phyloP scores from a whole-genome alignment of 2,329 filamentous ascomycete species.

The Monilinia fructicola region DNA sequence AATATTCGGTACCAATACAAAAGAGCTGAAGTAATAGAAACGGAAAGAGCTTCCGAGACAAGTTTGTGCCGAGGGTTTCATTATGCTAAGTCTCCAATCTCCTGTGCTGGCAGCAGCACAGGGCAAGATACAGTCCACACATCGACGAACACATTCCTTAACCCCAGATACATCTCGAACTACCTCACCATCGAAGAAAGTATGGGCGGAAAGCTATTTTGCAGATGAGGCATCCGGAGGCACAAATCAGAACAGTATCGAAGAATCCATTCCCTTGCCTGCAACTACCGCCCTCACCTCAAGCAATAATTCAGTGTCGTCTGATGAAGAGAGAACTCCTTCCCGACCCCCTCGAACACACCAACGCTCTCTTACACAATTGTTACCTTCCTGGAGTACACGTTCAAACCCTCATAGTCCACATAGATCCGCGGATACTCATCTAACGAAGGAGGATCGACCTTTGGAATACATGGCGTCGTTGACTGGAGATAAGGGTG shows the following conservation, averaged over 20 bases:
- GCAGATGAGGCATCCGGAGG: constrained; percentile 27
- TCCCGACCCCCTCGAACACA: constrained; percentile 29
- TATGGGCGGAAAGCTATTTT: constrained; percentile 37
- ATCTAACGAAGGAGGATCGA: constrained; percentile 28
- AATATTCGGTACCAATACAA: constrained; percentile 17
- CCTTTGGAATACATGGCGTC: constrained; percentile 35
- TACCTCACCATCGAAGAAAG: constrained; percentile 28
- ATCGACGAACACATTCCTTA: constrained; percentile 23
- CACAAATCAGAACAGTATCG: constrained; percentile 19
- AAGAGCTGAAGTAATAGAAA: constrained; percentile 21
- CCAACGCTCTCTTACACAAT: constrained; percentile 33
- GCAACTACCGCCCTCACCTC: constrained; percentile 25
- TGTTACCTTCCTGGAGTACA: constrained; percentile 32
- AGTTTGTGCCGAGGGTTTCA: constrained; percentile 26
- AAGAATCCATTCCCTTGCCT: constrained; percentile 25
- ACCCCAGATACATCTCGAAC: constrained; percentile 27
- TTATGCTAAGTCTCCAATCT: constrained; percentile 26
- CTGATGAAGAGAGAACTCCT: constrained; percentile 28
- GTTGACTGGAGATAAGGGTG: constrained; percentile 37
- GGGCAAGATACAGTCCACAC: constrained; percentile 21
- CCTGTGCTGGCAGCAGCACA: constrained; percentile 20
- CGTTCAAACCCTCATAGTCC: constrained; percentile 28
- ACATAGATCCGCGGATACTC: constrained; percentile 22
- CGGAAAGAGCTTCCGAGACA: constrained; percentile 29
- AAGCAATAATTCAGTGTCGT: constrained; percentile 22